Base-by-base conservation (phyloP, 495 filamentous ascomycete species). In the Neurospora cerealis region DNA sequence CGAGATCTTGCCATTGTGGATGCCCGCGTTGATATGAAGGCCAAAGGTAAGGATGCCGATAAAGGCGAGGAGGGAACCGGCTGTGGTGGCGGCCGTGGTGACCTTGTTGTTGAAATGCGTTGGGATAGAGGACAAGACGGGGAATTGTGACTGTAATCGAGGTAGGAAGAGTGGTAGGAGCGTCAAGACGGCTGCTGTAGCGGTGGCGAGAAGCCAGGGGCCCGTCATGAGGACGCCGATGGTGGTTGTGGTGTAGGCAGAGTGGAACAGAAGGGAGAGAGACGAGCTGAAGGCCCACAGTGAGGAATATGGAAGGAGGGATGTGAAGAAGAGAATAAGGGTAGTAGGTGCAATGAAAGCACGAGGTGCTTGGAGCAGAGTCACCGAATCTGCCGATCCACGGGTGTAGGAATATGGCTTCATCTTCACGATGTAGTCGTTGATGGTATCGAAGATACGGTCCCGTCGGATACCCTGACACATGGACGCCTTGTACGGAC, bases 291-390 rank as follows among this genome's bases (percentile, higher is more conserved):
- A 54, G 19, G 83, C 82, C 81, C 84, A 86, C 39, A 86, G 81
- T 13, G 81, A 74, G 21, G 81, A 80, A 69, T 81, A 78, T 0
- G 85, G 82, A 2, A 86, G 75, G 36, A 85, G 73, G 1, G 84
- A 83, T 13, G 84, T 73, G 44, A 83, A 72, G n/a, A 85, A 81
- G 37, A 86, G 77, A 0, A 88, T 78, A 9, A 76, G 54, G 6
- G 83, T 84, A 0, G 83, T 84, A 9, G 86, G 86, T 1, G 86
- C 83, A 36, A 80, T 66, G 72, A 85, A 78, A 4, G 86, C 84
- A 36, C 83, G 79, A 19, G 85, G 80, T 0, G 81, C 83, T 42
- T 84, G 83, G 38, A 86, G 71, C 34, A 84, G 74, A 8, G 78
- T 74, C 0, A 70, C 34, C 24, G 75, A n/a, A 70, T 79, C 72